These are phyloP conservation scores for Neoconidiobolus thromboides DNA, from an alignment of 371 early-diverging fungal species.

Conservation along the genomic window DNA sequence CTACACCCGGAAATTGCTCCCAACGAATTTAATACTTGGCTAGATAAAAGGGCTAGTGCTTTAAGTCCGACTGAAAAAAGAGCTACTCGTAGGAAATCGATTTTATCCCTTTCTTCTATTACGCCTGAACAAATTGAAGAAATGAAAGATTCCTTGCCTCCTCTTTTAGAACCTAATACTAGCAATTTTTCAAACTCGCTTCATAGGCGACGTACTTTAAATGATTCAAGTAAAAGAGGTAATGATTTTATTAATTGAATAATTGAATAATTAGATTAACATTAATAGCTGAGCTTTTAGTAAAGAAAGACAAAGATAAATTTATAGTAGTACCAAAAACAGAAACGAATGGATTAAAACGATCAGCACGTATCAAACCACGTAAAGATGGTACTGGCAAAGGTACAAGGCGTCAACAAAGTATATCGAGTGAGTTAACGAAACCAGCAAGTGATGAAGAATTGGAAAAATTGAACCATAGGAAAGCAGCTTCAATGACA, in stretches of 20 bases:
- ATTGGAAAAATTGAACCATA: too few relatives aligned
- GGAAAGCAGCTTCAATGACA: too few relatives aligned
- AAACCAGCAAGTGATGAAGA: too few relatives aligned
- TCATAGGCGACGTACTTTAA: background rate
- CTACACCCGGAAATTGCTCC: constrained; percentile 40
- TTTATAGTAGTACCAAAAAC: constrained; percentile 2
- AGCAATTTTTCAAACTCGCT: background rate
- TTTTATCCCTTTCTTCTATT: constrained; percentile 18
- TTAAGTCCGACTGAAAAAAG: constrained; percentile 13
- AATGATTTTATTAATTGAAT: background rate
- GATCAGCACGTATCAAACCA: constrained; percentile 3
- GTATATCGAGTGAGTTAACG: background rate
- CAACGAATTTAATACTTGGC: constrained; percentile 28
- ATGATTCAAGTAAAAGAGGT: constrained; percentile 4
- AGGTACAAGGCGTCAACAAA: background rate
- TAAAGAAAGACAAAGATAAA: constrained; percentile 5
- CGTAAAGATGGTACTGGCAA: background rate
- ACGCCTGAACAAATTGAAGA: constrained; percentile 14
- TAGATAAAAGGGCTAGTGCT: constrained; percentile 18
- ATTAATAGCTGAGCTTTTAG: background rate
- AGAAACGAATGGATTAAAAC: background rate
- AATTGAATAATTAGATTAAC: background rate
- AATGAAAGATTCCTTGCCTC: background rate
- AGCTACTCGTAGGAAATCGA: constrained; percentile 20
- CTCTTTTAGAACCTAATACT: background rate